phyloP scores from a whole-genome alignment of 108 stramenopile species.

The Skeletonema menzelii region DNA sequence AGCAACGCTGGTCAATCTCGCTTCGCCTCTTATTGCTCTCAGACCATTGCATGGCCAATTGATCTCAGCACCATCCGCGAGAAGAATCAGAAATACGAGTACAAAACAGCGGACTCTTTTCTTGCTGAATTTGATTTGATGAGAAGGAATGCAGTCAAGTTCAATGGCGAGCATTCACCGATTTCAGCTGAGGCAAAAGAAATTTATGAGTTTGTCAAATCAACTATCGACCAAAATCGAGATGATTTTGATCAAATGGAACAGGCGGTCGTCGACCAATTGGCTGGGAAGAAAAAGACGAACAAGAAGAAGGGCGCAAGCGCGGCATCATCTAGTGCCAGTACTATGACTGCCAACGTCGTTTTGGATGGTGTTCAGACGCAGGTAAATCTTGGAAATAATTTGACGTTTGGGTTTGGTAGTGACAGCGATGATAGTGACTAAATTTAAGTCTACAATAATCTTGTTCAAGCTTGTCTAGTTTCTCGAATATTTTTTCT shows the following conservation, averaged over 20 bases:
- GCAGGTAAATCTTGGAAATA: slow-evolving; percentile 37
- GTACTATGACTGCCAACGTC: slow-evolving; percentile 41
- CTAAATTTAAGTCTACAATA: slow-evolving; percentile 8
- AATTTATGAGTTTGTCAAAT: slow-evolving; percentile 73
- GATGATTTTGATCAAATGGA: slow-evolving; percentile 74
- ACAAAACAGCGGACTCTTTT: slow-evolving; percentile 70
- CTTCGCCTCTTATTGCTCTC: neutral
- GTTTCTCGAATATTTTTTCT: slow-evolving; percentile 16
- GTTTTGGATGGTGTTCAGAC: slow-evolving; percentile 50
- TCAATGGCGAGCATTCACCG: slow-evolving; percentile 61
- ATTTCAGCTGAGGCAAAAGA: slow-evolving; percentile 70
- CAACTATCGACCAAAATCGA: slow-evolving; percentile 57
- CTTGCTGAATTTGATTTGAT: slow-evolving; percentile 81
- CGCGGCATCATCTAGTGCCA: slow-evolving; percentile 13
- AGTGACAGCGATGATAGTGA: slow-evolving; percentile 46
- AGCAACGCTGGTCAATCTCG: neutral
- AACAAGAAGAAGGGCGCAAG: slow-evolving; percentile 3
- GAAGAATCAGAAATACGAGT: slow-evolving; percentile 82
- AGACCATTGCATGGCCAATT: slow-evolving; percentile 71
- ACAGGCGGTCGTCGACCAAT: slow-evolving; percentile 75
- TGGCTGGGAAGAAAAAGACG: slow-evolving; percentile 44
- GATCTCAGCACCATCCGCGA: slow-evolving; percentile 77
- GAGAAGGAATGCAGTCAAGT: slow-evolving; percentile 85
- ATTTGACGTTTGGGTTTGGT: slow-evolving; percentile 35
- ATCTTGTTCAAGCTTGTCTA: no score